Evolutionary conservation across 2,329 filamentous ascomycete genomes (phyloP).

Genomic region (Neonectria hederae): DNA sequence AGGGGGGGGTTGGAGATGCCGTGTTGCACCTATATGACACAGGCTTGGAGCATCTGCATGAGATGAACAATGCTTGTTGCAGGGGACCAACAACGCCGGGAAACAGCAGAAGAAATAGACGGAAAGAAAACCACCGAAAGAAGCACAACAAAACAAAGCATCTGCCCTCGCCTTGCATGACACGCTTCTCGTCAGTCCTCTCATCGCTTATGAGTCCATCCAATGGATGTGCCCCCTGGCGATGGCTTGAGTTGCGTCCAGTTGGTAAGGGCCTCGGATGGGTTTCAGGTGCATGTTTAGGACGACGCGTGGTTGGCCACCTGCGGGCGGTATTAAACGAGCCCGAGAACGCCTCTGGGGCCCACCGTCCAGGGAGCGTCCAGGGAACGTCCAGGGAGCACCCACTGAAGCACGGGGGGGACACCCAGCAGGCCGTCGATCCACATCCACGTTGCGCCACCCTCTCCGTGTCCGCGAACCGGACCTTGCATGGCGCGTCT

Average conservation of each 20-base stretch:
- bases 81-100: background rate
- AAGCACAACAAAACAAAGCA: background rate
- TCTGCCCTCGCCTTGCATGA: background rate
- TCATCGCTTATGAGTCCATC: background rate
- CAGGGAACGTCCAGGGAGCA: background rate
- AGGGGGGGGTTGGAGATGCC: background rate
- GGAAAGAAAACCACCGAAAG: background rate
- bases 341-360: background rate
- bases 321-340: conserved; percentile 1
- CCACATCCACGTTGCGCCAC: conserved; percentile 2
- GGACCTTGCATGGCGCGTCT: background rate
- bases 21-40: conserved; percentile 1
- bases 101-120: background rate
- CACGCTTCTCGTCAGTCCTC: background rate
- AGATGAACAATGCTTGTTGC: background rate
- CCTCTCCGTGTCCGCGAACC: background rate
- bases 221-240: background rate
- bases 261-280: background rate
- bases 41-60: background rate
- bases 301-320: conserved; percentile 18
- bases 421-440: background rate
- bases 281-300: conserved; percentile 20
- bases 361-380: no score
- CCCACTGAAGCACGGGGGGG: background rate
- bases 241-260: conserved; percentile 5